Evolutionary conservation across 768 basidiomycete species (phyloP).

Genomic region (Kwoniella newhampshirensis): DNA sequence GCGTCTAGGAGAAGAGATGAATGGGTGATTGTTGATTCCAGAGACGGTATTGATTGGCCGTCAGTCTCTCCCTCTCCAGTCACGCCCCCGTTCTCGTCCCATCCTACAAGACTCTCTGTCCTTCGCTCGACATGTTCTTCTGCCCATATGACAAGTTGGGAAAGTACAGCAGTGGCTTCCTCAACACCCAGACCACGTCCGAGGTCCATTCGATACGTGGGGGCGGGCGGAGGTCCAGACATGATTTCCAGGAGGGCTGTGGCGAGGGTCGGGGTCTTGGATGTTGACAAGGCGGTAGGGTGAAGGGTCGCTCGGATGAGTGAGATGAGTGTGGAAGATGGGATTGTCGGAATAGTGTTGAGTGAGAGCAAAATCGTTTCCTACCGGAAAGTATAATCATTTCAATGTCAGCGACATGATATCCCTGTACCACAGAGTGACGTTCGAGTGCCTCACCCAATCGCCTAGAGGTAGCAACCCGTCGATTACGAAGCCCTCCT

Average conservation of each 20-base stretch:
- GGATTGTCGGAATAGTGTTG: conserved; percentile 17
- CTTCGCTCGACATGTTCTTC: conserved; percentile 27
- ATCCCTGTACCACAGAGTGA: no score
- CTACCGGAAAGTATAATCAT: no score
- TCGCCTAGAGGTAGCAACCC: conserved; percentile 39
- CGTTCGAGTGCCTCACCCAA: conserved; percentile 44
- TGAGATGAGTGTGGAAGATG: conserved; percentile 27
- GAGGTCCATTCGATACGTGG: conserved; percentile 42
- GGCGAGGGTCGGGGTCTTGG: background rate
- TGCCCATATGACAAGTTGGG: conserved; percentile 33
- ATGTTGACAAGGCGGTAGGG: background rate
- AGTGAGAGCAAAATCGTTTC: conserved; percentile 33
- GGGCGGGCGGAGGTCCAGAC: conserved; percentile 30
- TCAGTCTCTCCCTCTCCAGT: background rate
- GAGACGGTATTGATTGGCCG: conserved; percentile 6
- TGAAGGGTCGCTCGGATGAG: conserved; percentile 22
- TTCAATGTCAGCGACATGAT: no score
- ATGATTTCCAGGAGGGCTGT: conserved; percentile 18
- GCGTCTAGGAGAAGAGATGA: conserved; percentile 44
- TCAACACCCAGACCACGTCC: conserved; percentile 31
- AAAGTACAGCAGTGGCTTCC: conserved; percentile 37
- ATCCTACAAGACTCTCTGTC: conserved; percentile 19
- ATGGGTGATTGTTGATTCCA: conserved; percentile 30
- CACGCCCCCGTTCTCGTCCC: conserved; percentile 18
- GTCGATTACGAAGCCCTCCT: conserved; percentile 30